Conservation (phyloP, 2,329 filamentous ascomycete genomes). For the Arthrobotrys pseudoclavata region DNA sequence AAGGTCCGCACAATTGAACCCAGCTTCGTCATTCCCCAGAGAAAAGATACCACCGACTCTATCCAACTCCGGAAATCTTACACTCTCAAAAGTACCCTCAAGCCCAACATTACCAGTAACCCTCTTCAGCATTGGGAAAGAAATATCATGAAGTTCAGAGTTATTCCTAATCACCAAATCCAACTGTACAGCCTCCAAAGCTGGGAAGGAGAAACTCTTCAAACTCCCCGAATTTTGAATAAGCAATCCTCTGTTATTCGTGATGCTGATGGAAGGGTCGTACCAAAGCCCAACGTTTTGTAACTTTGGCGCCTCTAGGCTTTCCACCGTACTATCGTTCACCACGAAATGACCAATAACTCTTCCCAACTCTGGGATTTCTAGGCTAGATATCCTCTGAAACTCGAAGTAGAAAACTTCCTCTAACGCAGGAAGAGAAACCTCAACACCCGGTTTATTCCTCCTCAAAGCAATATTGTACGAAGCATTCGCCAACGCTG, state of each 20-base stretch:
- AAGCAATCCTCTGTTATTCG: constrained; percentile 32
- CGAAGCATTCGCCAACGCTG: constrained; percentile 40
- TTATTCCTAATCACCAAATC: constrained; percentile 48
- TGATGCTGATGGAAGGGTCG: constrained; percentile 22
- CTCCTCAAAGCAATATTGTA: constrained; percentile 41
- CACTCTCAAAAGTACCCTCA: constrained; percentile 27
- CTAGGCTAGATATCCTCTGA: constrained; percentile 16
- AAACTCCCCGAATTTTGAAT: constrained; percentile 28
- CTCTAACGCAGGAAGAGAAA: constrained; percentile 35
- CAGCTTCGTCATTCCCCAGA: constrained; percentile 14
- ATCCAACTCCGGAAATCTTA: constrained; percentile 37
- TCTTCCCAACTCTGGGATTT: constrained; percentile 32
- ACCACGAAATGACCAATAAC: constrained; percentile 42
- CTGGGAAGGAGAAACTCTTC: constrained; percentile 28
- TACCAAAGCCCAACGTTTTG: constrained; percentile 32
- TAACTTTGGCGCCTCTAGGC: constrained; percentile 31
- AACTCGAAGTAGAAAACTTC: constrained; percentile 44
- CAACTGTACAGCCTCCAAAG: constrained; percentile 35
- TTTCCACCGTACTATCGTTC: constrained; percentile 34
- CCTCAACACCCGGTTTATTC: constrained; percentile 39
- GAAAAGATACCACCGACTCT: constrained; percentile 37
- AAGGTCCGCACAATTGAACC: constrained; percentile 25
- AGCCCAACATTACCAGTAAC: constrained; percentile 33
- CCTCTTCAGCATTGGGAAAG: constrained; percentile 28
- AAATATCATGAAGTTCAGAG: constrained; percentile 7